A percentile compares a stretch with the other conserved stretches of the same genome.
Evolutionary conservation across 495 filamentous ascomycete genomes (phyloP).

Genomic region (Hypomontagnella monticulosa): DNA sequence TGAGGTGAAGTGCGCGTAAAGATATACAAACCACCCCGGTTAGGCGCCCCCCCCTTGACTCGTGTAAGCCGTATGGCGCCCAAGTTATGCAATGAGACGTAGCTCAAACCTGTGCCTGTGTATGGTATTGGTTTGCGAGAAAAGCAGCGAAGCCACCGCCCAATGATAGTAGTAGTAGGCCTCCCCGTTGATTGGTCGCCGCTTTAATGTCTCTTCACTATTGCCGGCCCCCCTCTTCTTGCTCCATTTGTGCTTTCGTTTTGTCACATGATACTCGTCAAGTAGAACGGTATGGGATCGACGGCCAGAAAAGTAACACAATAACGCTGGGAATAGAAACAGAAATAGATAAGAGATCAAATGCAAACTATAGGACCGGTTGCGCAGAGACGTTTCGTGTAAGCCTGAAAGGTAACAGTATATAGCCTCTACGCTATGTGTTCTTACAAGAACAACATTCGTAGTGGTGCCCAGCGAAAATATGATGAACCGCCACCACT

Average conservation of each 20-base stretch:
- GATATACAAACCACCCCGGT: constrained; percentile 28
- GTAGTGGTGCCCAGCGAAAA: neutral
- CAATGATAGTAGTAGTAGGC: constrained; percentile 2
- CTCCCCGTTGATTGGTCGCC: constrained; percentile 9
- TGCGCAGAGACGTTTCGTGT: constrained; percentile 9
- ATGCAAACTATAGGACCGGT: constrained; percentile 12
- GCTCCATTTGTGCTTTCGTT: neutral
- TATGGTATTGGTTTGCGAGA: constrained; percentile 20
- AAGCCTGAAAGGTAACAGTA: constrained; percentile 11
- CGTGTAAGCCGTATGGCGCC: constrained; percentile 23
- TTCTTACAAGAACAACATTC: constrained; percentile 3
- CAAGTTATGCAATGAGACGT: constrained; percentile 32
- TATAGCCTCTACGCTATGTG: constrained; percentile 11
- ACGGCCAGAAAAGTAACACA: constrained; percentile 5
- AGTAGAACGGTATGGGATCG: constrained; percentile 1
- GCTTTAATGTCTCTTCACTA: constrained; percentile 17
- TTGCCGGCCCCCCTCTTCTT: constrained; percentile 9
- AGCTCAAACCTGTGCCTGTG: constrained; percentile 19
- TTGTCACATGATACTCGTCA: constrained; percentile 23
- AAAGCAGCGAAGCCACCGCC: constrained; percentile 35
- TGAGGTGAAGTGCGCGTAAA: constrained; percentile 15
- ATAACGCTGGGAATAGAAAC: constrained; percentile 6
- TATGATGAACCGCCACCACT: constrained; percentile 8
- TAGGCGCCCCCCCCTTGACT: constrained; percentile 1
- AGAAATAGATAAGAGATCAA: constrained; percentile 9